phyloP scores from a whole-genome alignment of 164 flowering plant species.

The Vitis vinifera region ASM3070453v1 NC_081822.1:3015001-3015500 shows the following conservation, averaged over 20 bases:
- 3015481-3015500: neutral
- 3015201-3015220: neutral
- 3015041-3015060: neutral
- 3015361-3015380: conserved; percentile 82
- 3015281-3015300: conserved; percentile 64
- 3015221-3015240: conserved; percentile 2
- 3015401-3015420: conserved; percentile 47
- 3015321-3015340: conserved; percentile 64
- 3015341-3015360: conserved; percentile 80
- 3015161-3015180: neutral
- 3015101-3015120: too few species aligned
- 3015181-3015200: neutral
- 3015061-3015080: too few species aligned
- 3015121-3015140: too few species aligned
- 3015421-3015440: neutral
- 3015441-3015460: neutral
- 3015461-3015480: too few species aligned
- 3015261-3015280: conserved; percentile 12
- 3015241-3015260: neutral
- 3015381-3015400: conserved; percentile 58
- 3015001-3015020: neutral
- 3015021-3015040: neutral
- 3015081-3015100: too few species aligned
- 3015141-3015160: too few species aligned
- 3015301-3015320: conserved; percentile 38